Base-by-base conservation (phyloP, 164 flowering plant species). In the Aristolochia californica region DNA sequence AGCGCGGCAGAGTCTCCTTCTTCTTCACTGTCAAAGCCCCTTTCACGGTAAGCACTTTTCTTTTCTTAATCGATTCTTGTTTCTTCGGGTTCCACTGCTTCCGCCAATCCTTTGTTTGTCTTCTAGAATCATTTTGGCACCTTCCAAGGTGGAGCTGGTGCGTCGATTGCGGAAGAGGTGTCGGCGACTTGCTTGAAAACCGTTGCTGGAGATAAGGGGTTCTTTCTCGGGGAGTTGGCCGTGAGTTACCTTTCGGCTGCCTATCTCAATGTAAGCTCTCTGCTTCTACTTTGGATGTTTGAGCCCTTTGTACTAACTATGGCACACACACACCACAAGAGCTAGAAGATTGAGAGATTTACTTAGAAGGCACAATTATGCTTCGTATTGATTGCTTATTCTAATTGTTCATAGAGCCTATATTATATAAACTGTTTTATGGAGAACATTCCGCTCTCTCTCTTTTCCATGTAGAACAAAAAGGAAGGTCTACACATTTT, bases 1-100 rank as follows among this genome's bases (percentile, higher is more conserved):
- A 70, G 12, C 72, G 66, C 25, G 84, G 81, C 50, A 70, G 62
- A 25, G 45, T 77, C 55, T 63, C 71, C 15, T 75, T 75, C 61
- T 15, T 45, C 26, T 62, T 80, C 65, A 24, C 71, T 13, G 74
- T 74, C 74, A 63, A 67, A 34, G 66, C 75, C 24, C 47, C 57
- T 13, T 43, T 75, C 58, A 4, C 25, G 56, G 78, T 68, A 59
- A 44, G 40, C 12, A 13, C 5, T 10, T 15, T 5, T 5, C 20
- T 40, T 11, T 13, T 43, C 24, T 18, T 30, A 21, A 14, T 28
- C 16, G 17, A 22, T 48, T 18, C 38, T n/a, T 27, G 7, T 14
- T 26, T 45, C 14, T 20, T 28, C 15, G 24, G 7, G 21, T 24
- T 57, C 21, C 45, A 0, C 24, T 43, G 50, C 8, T 13, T 23